phyloP scores from a whole-genome alignment of 768 basidiomycete genomes.

The Tricholoma matsutake region DNA sequence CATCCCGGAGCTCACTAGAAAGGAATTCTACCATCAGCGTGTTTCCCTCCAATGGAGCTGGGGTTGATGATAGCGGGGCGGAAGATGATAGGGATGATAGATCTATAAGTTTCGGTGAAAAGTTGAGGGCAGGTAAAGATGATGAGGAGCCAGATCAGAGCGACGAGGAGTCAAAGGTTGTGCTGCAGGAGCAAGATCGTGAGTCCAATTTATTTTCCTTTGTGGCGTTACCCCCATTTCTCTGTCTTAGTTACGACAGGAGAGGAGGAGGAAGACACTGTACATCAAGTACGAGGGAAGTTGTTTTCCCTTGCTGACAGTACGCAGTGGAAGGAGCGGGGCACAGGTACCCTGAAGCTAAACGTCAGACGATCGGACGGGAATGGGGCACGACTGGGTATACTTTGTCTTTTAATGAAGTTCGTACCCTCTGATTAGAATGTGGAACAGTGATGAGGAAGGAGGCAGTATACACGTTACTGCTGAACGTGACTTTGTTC shows the following conservation, averaged over 20 bases:
- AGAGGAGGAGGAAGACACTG: slow-evolving; percentile 78
- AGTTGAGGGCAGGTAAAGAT: slow-evolving; percentile 59
- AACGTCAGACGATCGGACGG: slow-evolving; percentile 67
- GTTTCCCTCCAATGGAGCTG: slow-evolving; percentile 26
- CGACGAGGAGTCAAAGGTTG: slow-evolving; percentile 49
- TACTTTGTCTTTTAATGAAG: slow-evolving; percentile 16
- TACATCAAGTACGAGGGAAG: slow-evolving; percentile 77
- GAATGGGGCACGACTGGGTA: slow-evolving; percentile 67
- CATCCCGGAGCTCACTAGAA: slow-evolving; percentile 45
- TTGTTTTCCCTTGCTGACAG: slow-evolving; percentile 57
- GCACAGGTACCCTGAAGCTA: slow-evolving; percentile 66
- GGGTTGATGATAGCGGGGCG: slow-evolving; percentile 34
- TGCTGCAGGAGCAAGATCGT: slow-evolving; percentile 70
- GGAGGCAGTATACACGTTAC: slow-evolving; percentile 72
- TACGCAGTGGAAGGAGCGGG: slow-evolving; percentile 77
- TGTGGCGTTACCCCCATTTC: neutral
- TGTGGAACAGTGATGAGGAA: slow-evolving; percentile 71
- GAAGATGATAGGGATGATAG: slow-evolving; percentile 48
- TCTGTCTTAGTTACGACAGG: slow-evolving; percentile 62
- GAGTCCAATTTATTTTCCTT: slow-evolving; percentile 17
- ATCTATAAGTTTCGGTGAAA: slow-evolving; percentile 56
- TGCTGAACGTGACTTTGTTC: slow-evolving; percentile 76
- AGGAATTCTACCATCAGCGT: slow-evolving; percentile 25
- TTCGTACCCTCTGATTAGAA: slow-evolving; percentile 4
- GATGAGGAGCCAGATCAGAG: slow-evolving; percentile 49